Conservation (phyloP, 345 rosid genomes). For the Eucalyptus paniculata region DNA sequence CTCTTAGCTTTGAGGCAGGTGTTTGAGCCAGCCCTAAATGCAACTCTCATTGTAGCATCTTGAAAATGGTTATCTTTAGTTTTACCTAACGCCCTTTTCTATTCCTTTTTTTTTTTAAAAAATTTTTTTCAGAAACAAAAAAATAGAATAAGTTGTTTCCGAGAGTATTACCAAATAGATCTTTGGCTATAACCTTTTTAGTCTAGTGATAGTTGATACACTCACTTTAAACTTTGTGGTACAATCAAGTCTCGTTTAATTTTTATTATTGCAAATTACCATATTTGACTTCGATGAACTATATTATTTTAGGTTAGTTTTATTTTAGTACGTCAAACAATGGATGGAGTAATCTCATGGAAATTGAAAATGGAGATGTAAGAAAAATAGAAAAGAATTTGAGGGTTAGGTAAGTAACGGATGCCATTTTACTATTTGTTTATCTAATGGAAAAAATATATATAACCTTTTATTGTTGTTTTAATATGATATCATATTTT, state of each 20-base stretch:
- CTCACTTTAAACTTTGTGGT: background rate
- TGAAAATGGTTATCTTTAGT: background rate
- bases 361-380: background rate
- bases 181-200: background rate
- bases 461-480: background rate
- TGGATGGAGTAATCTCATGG: background rate
- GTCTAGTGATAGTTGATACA: background rate
- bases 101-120: too few species aligned
- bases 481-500: background rate
- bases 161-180: too few species aligned
- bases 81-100: background rate
- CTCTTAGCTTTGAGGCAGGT: background rate
- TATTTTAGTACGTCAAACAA: background rate
- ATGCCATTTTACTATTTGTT: background rate
- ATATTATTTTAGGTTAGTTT: background rate
- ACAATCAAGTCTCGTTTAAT: background rate
- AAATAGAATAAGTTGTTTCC: fast-evolving
- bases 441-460: background rate
- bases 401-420: background rate
- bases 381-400: background rate
- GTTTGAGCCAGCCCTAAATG: background rate
- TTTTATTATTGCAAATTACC: background rate
- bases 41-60: background rate
- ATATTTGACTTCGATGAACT: background rate
- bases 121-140: too few species aligned